These are phyloP conservation scores for Hamigera avellanea DNA, from an alignment of 495 filamentous ascomycete species.

Conservation along the genomic window DNA sequence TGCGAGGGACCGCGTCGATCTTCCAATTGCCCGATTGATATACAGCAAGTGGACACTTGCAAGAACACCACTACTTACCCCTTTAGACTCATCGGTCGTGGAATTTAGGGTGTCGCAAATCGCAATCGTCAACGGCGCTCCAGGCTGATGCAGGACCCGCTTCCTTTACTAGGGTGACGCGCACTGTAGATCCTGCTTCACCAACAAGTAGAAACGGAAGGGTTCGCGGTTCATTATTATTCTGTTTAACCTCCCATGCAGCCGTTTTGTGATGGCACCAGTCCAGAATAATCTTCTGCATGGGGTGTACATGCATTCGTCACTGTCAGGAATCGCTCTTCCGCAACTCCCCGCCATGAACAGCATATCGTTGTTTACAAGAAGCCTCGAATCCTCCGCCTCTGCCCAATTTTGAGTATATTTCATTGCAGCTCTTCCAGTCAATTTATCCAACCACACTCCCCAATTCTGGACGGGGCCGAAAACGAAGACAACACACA, in stretches of 20 bases:
- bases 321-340: constrained; percentile 3
- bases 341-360: constrained; percentile 9
- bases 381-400: no score
- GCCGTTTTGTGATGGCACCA: constrained; percentile 13
- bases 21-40: constrained; percentile 25
- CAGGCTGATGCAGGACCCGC: constrained; percentile 16
- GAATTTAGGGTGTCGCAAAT: not conserved
- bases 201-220: not conserved
- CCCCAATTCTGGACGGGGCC: no score
- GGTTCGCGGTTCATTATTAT: constrained; percentile 1
- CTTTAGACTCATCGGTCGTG: constrained; percentile 12
- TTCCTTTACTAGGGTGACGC: not conserved
- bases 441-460: not conserved
- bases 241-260: constrained; percentile 10
- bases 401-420: not conserved
- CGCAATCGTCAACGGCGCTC: constrained; percentile 1
- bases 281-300: not conserved
- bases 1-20: constrained; percentile 35
- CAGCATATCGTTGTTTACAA: constrained; percentile 4
- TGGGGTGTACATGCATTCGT: not conserved
- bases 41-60: not conserved
- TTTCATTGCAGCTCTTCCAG: constrained; percentile 6
- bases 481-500: no score
- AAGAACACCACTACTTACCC: no score
- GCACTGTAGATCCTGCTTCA: constrained; percentile 11